Conservation (phyloP, 2,329 filamentous ascomycete species). For the Sclerotinia minor region DNA sequence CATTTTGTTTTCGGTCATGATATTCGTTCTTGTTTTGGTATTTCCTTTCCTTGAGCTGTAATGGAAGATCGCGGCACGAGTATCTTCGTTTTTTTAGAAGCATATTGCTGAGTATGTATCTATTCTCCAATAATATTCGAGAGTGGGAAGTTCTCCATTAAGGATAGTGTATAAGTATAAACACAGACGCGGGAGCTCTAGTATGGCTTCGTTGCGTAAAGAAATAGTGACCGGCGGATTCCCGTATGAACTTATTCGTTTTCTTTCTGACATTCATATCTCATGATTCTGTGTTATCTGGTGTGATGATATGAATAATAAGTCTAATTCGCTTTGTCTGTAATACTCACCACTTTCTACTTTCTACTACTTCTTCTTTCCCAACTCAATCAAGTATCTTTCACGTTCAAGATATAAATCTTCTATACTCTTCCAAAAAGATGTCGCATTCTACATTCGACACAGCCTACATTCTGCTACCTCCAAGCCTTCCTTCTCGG, state of each 20-base stretch:
- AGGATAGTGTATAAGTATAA: neutral
- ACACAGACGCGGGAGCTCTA: neutral
- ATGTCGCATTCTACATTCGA: neutral
- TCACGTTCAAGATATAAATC: neutral
- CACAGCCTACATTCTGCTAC: neutral
- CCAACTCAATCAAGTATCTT: neutral
- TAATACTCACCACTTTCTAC: neutral
- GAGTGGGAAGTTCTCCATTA: neutral
- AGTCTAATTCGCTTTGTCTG: neutral
- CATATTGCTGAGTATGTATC: neutral
- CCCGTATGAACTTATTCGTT: neutral
- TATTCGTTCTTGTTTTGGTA: neutral
- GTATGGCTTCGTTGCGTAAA: neutral
- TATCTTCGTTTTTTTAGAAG: neutral
- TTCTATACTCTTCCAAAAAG: neutral
- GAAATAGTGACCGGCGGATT: slow-evolving; percentile 1
- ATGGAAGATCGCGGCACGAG: neutral
- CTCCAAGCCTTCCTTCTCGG: neutral
- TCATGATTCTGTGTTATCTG: neutral
- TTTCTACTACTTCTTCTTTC: neutral
- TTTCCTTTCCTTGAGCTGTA: neutral
- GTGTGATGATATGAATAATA: neutral
- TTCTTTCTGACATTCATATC: neutral
- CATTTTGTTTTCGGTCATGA: no score
- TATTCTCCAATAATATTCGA: neutral